A percentile compares a stretch with the other conserved stretches of the same genome.
Conservation (phyloP, 257 asterid species). For the Nicotiana tabacum region DNA sequence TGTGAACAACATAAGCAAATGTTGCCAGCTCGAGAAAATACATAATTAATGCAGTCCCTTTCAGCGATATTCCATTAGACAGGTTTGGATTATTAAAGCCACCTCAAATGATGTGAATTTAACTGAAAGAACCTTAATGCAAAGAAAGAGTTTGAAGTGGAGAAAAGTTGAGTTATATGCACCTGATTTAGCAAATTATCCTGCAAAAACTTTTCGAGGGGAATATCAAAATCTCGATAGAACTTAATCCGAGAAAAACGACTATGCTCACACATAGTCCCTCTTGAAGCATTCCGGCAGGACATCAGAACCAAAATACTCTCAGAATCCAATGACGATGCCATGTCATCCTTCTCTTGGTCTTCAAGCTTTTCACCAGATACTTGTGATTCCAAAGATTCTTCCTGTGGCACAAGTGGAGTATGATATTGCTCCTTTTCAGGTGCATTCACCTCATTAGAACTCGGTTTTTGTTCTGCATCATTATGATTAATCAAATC, state of each 20-base stretch:
- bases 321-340: conserved; percentile 77
- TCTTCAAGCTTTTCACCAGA: conserved; percentile 38
- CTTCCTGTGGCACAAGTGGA: conserved; percentile 11
- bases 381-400: conserved; percentile 30
- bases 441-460: conserved; percentile 33
- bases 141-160: not conserved
- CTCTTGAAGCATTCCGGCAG: conserved; percentile 59
- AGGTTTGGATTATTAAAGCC: not conserved
- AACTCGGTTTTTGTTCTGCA: conserved; percentile 20
- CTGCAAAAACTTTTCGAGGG: conserved; percentile 80
- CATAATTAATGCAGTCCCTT: not conserved
- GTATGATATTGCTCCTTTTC: conserved; percentile 23
- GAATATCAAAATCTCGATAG: conserved; percentile 77
- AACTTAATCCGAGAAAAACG: conserved; percentile 89
- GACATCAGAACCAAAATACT: conserved; percentile 90
- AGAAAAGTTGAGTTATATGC: conserved; percentile 10
- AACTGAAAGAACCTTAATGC: conserved; percentile 9
- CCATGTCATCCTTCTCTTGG: conserved; percentile 56
- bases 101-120: not conserved
- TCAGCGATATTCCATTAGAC: not conserved
- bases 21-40: not conserved
- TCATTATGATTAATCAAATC: conserved; percentile 22
- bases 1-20: not conserved
- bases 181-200: conserved; percentile 88
- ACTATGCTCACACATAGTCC: conserved; percentile 76